phyloP scores from a whole-genome alignment of 1,284 basidiomycete species.

The Ganoderma boninense region DNA sequence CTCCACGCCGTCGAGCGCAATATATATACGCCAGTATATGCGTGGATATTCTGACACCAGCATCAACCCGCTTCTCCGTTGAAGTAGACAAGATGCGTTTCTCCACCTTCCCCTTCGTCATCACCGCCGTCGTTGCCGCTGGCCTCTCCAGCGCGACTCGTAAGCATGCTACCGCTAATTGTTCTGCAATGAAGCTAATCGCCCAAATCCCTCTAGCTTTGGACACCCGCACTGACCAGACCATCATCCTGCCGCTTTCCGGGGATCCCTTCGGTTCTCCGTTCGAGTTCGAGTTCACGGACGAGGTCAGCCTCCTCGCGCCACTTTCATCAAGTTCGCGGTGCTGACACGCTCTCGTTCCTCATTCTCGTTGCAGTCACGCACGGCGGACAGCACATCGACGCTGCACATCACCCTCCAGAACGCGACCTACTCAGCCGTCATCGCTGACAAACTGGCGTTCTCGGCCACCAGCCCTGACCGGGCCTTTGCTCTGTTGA shows the following conservation, averaged over 20 bases:
- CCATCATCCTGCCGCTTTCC: not conserved
- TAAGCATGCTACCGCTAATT: not conserved
- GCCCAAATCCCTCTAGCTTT: not conserved
- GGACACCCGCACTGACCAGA: not conserved
- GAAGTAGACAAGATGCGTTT: not conserved
- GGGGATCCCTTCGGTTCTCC: constrained; percentile 1
- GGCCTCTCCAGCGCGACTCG: not conserved
- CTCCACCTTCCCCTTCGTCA: not conserved
- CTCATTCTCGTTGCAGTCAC: not conserved
- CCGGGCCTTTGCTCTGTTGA: not conserved
- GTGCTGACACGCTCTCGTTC: not conserved
- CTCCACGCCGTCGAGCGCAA: not conserved
- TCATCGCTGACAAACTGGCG: not conserved
- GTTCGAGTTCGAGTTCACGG: constrained; percentile 3
- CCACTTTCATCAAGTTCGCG: too few relatives aligned
- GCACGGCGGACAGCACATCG: not conserved
- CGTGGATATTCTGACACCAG: not conserved
- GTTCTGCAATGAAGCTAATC: not conserved
- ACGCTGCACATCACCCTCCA: not conserved
- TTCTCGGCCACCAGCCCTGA: not conserved
- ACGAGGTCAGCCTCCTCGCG: constrained; percentile 5
- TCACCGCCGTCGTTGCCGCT: not conserved
- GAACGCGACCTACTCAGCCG: not conserved
- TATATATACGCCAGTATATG: not conserved
- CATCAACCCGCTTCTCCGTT: not conserved